A percentile compares a stretch with the other conserved stretches of the same genome.
These are phyloP conservation scores for Hydnomerulius pinastri DNA, from an alignment of 768 basidiomycete genomes.

Conservation along the genomic window DNA sequence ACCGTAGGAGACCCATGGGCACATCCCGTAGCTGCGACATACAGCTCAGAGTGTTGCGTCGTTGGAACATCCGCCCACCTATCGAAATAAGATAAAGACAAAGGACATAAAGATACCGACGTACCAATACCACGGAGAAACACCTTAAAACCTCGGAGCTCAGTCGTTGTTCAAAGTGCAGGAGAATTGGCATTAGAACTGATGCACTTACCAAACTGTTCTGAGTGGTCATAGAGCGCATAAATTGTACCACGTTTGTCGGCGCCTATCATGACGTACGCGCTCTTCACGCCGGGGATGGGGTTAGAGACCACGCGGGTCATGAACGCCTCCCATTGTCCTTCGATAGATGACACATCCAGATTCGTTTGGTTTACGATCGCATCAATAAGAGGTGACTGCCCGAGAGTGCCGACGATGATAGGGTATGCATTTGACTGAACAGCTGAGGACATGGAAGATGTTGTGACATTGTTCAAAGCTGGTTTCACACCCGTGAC, in stretches of 20 bases:
- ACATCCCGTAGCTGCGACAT: too few species aligned
- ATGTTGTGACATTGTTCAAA: constrained; percentile 52
- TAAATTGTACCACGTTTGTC: constrained; percentile 4
- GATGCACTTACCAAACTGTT: constrained; percentile 2
- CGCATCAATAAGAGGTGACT: constrained; percentile 5
- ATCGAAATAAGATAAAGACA: not conserved
- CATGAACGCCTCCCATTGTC: constrained; percentile 1
- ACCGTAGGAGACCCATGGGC: constrained; percentile 48
- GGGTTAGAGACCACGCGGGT: constrained; percentile 1
- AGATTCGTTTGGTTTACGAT: not conserved
- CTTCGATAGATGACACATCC: constrained; percentile 1
- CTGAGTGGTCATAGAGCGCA: constrained; percentile 4
- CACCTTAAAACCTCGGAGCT: constrained; percentile 7
- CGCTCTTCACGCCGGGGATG: not conserved
- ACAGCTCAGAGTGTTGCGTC: not conserved
- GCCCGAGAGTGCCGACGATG: constrained; percentile 1
- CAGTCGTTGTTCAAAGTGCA: too few species aligned
- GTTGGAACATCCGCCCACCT: not conserved
- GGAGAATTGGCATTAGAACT: too few species aligned
- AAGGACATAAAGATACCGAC: not conserved
- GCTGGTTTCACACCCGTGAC: constrained; percentile 57
- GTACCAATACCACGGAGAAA: constrained; percentile 7
- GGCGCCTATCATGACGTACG: constrained; percentile 2
- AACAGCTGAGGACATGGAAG: constrained; percentile 21
- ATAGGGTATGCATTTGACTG: not conserved